Evolutionary conservation across 164 flowering plant genomes (phyloP).

Genomic region (Piper betle): DNA sequence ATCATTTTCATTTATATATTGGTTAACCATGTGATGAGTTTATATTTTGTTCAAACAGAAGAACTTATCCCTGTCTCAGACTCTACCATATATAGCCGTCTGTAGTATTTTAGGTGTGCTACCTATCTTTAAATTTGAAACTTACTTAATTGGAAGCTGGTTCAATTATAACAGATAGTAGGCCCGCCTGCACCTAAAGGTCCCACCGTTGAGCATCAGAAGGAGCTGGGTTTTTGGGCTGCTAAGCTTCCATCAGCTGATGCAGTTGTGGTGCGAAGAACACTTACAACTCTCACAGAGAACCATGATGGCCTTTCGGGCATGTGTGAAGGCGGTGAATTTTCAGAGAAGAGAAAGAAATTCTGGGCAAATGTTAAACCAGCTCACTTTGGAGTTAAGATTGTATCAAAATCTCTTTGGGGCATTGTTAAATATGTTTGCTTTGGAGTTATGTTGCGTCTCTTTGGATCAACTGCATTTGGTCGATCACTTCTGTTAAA

Average conservation of each 20-base stretch:
- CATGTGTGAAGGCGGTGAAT: slow-evolving; percentile 42
- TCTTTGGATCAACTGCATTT: slow-evolving; percentile 34
- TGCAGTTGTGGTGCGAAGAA: slow-evolving; percentile 68
- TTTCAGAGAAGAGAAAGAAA: slow-evolving; percentile 28
- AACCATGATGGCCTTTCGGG: slow-evolving; percentile 73
- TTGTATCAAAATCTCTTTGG: slow-evolving; percentile 47
- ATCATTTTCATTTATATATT: too few species aligned
- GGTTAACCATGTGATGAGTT: too few species aligned
- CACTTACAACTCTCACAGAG: slow-evolving; percentile 42
- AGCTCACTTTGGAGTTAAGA: slow-evolving; percentile 80
- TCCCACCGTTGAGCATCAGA: slow-evolving; percentile 51
- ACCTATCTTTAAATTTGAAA: background rate
- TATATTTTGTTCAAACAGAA: too few species aligned
- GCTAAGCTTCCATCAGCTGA: slow-evolving; percentile 83
- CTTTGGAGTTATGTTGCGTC: slow-evolving; percentile 48
- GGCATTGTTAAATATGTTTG: slow-evolving; percentile 31
- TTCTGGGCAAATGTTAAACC: slow-evolving; percentile 82
- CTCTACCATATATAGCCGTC: too few species aligned
- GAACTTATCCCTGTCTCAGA: too few species aligned
- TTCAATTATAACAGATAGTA: slow-evolving; percentile 48
- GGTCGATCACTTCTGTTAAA: slow-evolving; percentile 78
- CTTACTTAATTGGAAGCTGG: background rate
- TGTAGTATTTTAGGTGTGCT: too few species aligned
- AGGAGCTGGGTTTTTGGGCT: slow-evolving; percentile 68
- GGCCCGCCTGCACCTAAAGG: slow-evolving; percentile 69